Evolutionary conservation across 176 grass and related monocot species (phyloP), one percentile per base, ranked within the genome.

Genomic region (Raddia distichophylla): DNA sequence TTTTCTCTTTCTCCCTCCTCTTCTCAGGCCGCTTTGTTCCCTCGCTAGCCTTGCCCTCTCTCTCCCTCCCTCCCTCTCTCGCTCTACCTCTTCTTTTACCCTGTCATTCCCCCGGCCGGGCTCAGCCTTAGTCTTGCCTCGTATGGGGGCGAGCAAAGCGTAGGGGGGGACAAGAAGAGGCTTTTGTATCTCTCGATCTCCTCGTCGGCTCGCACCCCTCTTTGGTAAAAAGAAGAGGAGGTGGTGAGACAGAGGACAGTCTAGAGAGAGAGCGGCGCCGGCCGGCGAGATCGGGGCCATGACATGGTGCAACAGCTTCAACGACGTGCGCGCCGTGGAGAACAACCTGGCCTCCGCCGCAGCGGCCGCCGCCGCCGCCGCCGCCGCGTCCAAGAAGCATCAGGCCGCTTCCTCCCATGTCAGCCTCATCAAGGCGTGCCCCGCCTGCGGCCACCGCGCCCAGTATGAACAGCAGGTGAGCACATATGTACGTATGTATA

Each of bases 251-350:
- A 74, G 84, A 51, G 35, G 82, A 92, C 60, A 50, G 55, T 40
- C 37, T 40, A 15, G 77, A 49, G 53, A 34, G 54, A 48, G 34
- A 9, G 42, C 46, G 32, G 54, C 61, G 63, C 48, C 11, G 33
- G 49, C 27, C 11, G 37, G 22, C 47, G 56, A 17, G 22, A 12
- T 54, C 70, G 22, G 87, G 22, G 89, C 69, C 59, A 97, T 97
- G 94, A 89, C 91, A 89, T 97, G 94, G 94, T 89, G 94, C 91
- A 97, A 83, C 48, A 91, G 81, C 85, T 93, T 88, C 82, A 90
- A 85, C 71, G 91, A 93, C 84, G 91, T 84, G 63, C 86, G 86
- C 48, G 88, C 86, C 82, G 85, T 91, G 73, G 88, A 93, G 69
- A 97, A 89, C 67, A 89, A 85, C 80, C 87, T 90, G 73, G 80